Evolutionary conservation across 164 flowering plant genomes (phyloP).

Genomic region (Cinnamomum chago): DNA sequence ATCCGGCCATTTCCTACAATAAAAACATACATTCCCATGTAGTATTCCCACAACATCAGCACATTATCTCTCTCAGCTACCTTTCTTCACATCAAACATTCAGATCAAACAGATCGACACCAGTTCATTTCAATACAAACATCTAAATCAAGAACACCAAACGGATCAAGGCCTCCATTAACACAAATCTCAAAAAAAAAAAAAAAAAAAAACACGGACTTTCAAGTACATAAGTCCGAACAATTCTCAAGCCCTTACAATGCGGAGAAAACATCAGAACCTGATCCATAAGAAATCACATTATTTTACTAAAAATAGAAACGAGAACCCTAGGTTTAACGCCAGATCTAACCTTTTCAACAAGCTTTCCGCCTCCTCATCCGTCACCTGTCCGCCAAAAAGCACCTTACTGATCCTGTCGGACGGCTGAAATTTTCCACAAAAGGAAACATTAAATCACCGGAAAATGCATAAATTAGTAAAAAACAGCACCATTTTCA

Average conservation of each 20-base stretch:
- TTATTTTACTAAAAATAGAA: not conserved
- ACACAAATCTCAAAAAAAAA: no score
- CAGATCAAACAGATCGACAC: no score
- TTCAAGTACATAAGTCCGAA: not conserved
- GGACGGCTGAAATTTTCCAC: slow-evolving; percentile 55
- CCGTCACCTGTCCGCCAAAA: slow-evolving; percentile 93
- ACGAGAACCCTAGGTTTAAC: not conserved
- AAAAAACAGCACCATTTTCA: not conserved
- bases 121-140: no score
- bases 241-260: not conserved
- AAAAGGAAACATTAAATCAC: slow-evolving; percentile 6
- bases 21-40: no score
- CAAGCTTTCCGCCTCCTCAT: slow-evolving; percentile 80
- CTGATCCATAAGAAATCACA: not conserved
- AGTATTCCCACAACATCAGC: no score
- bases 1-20: no score
- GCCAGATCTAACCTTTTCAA: slow-evolving; percentile 74
- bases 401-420: slow-evolving; percentile 85
- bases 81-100: no score
- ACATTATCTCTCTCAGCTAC: no score
- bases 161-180: no score
- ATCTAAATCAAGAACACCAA: no score
- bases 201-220: no score
- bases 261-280: not conserved
- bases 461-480: not conserved